Base-by-base conservation (phyloP, 2,329 filamentous ascomycete species). In the Cryphonectria parasitica region DNA sequence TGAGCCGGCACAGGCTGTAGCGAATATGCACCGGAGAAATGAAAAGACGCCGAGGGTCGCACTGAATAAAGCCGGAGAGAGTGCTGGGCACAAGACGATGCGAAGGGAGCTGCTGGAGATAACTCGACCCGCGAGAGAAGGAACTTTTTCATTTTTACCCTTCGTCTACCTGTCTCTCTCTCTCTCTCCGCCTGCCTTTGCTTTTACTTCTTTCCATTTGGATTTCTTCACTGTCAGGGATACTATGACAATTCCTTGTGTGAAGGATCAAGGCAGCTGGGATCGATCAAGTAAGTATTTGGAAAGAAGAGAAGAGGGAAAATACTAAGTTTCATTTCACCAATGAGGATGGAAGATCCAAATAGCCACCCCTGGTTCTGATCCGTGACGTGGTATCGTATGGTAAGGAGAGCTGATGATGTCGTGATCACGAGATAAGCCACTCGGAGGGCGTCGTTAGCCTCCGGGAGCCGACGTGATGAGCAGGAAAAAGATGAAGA, bases 401-500 rank as follows among this genome's bases (percentile, higher is more conserved):
- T 49, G 45, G 45, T 49, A 49, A n/a, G 45, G 45, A 10, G n/a
- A 49, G 45, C 7, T 45, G 39, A 64, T 25, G 36, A 64, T 41
- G 39, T 43, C 61, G 61, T 43, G 39, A 64, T 43, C 61, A 64
- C 39, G n/a, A 64, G 39, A 28, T 39, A 45, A 61, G 61, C 61
- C 61, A 64, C 36, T 64, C 61, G 61, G 61, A 64, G 25, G 61
- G 36, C 61, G 61, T n/a, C 19, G 6, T 28, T 64, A 39, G 61
- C 61, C 61, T 10, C 61, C 61, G 61, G 36, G 25, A n/a, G 13
- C 61, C 36, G 39, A 64, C 34, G 15, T 36, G 58, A 61, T 5
- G 17, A 25, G 39, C 61, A 64, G 36, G 15, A 25, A 36, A 11
- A 13, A 7, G 34, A 63, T 11, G 3, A n/a, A 49, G 19, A 22